These are phyloP conservation scores for Malassezia sympodialis DNA, from an alignment of 1,284 basidiomycete species.

Conservation along the genomic window DNA sequence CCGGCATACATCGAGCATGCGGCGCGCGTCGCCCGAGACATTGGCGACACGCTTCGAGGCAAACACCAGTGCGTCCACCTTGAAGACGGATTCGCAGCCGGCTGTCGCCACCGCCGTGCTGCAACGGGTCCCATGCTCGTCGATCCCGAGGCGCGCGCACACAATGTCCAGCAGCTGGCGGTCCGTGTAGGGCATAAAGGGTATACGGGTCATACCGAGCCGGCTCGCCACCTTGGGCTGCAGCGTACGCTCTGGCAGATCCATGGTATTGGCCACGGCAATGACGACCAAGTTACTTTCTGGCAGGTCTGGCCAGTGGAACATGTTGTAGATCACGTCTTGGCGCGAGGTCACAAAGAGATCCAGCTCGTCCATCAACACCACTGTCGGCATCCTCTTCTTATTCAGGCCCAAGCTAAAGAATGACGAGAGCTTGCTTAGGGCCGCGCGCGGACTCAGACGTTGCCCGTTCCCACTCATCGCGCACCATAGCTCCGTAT, in stretches of 20 bases:
- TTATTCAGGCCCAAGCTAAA: constrained; percentile 23
- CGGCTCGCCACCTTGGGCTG: constrained; percentile 83
- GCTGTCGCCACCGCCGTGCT: constrained; percentile 40
- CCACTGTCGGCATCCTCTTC: constrained; percentile 57
- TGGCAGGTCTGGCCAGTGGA: constrained; percentile 91
- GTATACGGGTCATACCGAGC: constrained; percentile 86
- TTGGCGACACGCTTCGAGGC: constrained; percentile 83
- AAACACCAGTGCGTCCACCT: constrained; percentile 68
- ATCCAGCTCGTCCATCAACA: constrained; percentile 95
- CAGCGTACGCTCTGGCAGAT: constrained; percentile 86
- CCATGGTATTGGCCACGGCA: constrained; percentile 97
- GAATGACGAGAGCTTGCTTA: constrained; percentile 26
- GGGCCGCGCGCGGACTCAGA: constrained; percentile 31
- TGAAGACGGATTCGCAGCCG: constrained; percentile 56
- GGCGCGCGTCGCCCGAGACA: constrained; percentile 85
- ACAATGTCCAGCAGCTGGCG: constrained; percentile 76
- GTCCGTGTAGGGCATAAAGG: constrained; percentile 83
- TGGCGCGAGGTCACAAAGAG: constrained; percentile 90
- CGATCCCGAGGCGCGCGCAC: constrained; percentile 59
- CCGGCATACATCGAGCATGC: constrained; percentile 85
- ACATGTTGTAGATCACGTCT: constrained; percentile 98
- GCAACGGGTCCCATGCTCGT: constrained; percentile 1
- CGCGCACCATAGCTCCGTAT: constrained; percentile 39
- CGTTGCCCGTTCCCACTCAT: constrained; percentile 26
- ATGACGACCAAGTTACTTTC: constrained; percentile 82